Base-by-base conservation (phyloP, 2,329 filamentous ascomycete genomes). In the Trichoderma sp. region DNA sequence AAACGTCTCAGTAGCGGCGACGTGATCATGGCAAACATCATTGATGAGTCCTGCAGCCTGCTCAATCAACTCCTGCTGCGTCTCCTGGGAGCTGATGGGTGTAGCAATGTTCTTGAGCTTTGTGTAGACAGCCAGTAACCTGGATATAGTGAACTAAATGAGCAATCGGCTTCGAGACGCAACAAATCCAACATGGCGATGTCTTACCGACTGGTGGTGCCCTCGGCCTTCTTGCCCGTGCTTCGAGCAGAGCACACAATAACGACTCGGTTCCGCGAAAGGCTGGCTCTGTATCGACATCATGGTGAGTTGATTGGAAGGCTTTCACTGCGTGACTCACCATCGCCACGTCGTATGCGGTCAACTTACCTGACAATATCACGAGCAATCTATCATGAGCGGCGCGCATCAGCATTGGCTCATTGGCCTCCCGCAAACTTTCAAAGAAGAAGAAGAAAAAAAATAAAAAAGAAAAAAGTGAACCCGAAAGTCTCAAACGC, bases 211-310 rank as follows among this genome's bases (percentile, higher is more conserved):
- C 96, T 98, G 42, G 95, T 99, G 69, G 95, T 99, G 70, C 95
- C 95, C 74, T 96, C 93, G 65, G 90, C 88, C 82, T 99, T 99
- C 78, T 94, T 97, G 70, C 93, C 94, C 69, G 92, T 95, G 81
- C 93, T 97, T 77, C 95, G 86, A 50, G 95, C 95, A 70, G 95
- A 99, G 81, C 95, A 99, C 68, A 99, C 94, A 67, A 99, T 90
- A 67, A 93, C 94, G 71, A 97, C 89, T 78, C 90, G 90, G 76
- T 93, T 89, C 67, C 87, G 82, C 65, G 83, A 82, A 66, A 96
- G 80, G 76, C 84, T 80, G 70, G 79, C 72, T 71, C 79, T 81
- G 65, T 22, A 7, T 12, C 8, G 34, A 42, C 58, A 53, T 19
- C 56, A 58, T 19, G 15, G 27, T 15, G 13, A n/a, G 29, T 27